phyloP scores from a whole-genome alignment of 805 yeast species.

The Starmerella bombi region DNA sequence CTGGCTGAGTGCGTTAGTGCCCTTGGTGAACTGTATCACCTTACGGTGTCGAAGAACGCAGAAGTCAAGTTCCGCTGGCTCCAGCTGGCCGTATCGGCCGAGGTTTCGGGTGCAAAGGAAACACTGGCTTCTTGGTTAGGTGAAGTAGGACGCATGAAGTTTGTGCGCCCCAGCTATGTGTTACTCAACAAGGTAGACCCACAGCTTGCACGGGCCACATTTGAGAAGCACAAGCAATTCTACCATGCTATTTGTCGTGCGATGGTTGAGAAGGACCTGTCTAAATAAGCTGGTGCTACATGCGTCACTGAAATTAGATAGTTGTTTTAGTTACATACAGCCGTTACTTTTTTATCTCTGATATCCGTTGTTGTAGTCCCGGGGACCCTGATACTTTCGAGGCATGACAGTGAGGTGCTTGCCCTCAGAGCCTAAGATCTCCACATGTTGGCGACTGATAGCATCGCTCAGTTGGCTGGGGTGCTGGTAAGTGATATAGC shows the following conservation, averaged over 20 bases:
- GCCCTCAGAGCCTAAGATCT: neutral
- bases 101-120: conserved; percentile 33
- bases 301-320: neutral
- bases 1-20: conserved; percentile 28
- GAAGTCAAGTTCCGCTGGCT: conserved; percentile 74
- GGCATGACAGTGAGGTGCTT: neutral
- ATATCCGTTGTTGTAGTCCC: neutral
- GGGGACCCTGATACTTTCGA: neutral
- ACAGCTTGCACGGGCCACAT: conserved; percentile 51
- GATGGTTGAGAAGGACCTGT: conserved; percentile 70
- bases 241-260: conserved; percentile 80
- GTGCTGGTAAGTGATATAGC: neutral
- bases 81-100: conserved; percentile 48
- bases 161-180: conserved; percentile 74
- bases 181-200: conserved; percentile 52
- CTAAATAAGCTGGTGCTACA: neutral
- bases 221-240: conserved; percentile 40
- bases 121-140: conserved; percentile 72
- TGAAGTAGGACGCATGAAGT: conserved; percentile 89
- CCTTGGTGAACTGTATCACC: conserved; percentile 32
- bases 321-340: neutral
- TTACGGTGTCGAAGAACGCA: conserved; percentile 50
- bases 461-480: neutral
- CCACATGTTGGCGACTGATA: neutral
- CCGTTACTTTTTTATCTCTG: no score